phyloP scores from a whole-genome alignment of 2,329 filamentous ascomycete species.

The Zymoseptoria passerinii region DNA sequence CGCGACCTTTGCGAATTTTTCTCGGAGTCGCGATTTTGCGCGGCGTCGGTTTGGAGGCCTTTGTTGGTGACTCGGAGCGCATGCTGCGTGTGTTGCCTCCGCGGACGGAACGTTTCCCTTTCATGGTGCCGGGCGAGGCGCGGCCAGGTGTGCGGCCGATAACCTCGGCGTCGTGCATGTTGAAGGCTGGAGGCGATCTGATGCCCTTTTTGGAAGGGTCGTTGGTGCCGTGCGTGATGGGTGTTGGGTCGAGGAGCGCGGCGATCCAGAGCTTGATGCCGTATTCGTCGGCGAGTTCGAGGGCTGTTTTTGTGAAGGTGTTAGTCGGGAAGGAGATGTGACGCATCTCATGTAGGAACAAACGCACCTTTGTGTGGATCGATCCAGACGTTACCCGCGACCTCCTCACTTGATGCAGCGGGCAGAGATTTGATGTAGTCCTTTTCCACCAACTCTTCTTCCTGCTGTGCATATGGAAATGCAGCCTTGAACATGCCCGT shows the following conservation, averaged over 20 bases:
- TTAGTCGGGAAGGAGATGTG: neutral
- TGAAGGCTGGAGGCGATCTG: slow-evolving; percentile 69
- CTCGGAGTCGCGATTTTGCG: slow-evolving; percentile 46
- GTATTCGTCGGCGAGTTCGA: slow-evolving; percentile 80
- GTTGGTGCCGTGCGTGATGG: slow-evolving; percentile 59
- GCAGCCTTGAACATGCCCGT: slow-evolving; percentile 91
- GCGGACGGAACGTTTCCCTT: slow-evolving; percentile 20
- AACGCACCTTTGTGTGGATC: slow-evolving; percentile 59
- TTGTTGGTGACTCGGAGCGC: slow-evolving; percentile 52
- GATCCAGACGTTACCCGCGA: slow-evolving; percentile 95
- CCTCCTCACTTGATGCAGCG: slow-evolving; percentile 80
- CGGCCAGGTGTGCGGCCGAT: slow-evolving; percentile 20
- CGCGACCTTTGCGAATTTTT: slow-evolving; percentile 41
- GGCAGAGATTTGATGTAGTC: slow-evolving; percentile 75
- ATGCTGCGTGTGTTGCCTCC: slow-evolving; percentile 42
- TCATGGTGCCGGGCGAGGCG: slow-evolving; percentile 7
- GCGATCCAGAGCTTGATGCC: slow-evolving; percentile 77
- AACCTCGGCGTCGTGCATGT: slow-evolving; percentile 28
- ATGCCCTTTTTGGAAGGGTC: slow-evolving; percentile 57
- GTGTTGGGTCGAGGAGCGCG: slow-evolving; percentile 81
- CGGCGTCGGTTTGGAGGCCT: slow-evolving; percentile 36
- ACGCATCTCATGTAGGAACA: slow-evolving; percentile 7
- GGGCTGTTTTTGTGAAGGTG: slow-evolving; percentile 46
- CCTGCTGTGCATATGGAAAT: slow-evolving; percentile 60
- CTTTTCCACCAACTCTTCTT: slow-evolving; percentile 68